These are phyloP conservation scores for Debaryomycetaceae sp. DNA, from an alignment of 1,139 yeast species.

Conservation along the genomic window DNA sequence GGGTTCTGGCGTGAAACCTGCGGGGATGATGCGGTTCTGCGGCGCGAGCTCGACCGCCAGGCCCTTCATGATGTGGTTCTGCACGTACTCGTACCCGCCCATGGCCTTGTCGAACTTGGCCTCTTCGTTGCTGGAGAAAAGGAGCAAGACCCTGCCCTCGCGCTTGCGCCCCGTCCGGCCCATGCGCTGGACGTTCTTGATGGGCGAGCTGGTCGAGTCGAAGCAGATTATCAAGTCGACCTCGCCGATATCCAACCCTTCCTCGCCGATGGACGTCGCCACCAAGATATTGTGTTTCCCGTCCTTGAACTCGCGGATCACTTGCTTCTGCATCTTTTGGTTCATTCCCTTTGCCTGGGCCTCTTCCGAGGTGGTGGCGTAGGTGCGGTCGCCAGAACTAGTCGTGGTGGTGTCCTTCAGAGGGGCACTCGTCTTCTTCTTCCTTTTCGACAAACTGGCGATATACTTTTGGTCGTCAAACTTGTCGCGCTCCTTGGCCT, in stretches of 20 bases:
- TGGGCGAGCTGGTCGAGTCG: conserved; percentile 90
- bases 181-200: conserved; percentile 89
- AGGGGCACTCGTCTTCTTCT: conserved; percentile 6
- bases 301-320: conserved; percentile 59
- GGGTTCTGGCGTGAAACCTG: conserved; percentile 39
- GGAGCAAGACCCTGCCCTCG: conserved; percentile 71
- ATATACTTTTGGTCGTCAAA: conserved; percentile 44
- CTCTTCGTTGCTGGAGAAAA: conserved; percentile 73
- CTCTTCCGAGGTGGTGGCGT: conserved; percentile 37
- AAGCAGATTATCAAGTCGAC: conserved; percentile 89
- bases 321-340: conserved; percentile 61
- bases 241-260: conserved; percentile 96
- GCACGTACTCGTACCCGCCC: conserved; percentile 75
- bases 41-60: conserved; percentile 29
- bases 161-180: conserved; percentile 97
- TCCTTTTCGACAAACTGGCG: conserved; percentile 13
- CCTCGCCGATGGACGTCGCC: conserved; percentile 97
- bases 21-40: conserved; percentile 62
- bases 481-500: conserved; percentile 47
- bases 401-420: conserved; percentile 7
- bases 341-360: conserved; percentile 56
- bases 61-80: conserved; percentile 43
- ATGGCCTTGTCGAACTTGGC: conserved; percentile 73
- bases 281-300: conserved; percentile 73
- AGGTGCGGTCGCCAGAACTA: too few relatives aligned